These are phyloP conservation scores for Paecilomyces formosus DNA, from an alignment of 2,329 filamentous ascomycete genomes.

Conservation along the genomic window DNA sequence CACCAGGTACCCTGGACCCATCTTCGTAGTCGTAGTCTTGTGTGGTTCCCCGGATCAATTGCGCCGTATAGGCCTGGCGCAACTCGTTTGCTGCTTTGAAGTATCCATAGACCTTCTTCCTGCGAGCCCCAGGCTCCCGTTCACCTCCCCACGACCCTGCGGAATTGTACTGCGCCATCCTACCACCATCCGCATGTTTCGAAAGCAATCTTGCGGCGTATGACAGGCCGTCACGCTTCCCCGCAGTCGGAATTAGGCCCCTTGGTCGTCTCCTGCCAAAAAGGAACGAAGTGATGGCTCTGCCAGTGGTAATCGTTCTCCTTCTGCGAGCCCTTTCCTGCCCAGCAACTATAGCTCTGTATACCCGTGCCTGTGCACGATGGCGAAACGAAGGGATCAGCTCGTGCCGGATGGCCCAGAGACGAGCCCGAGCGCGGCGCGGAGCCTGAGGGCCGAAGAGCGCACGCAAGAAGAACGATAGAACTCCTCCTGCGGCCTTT, in stretches of 20 bases:
- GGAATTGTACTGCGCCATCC: constrained; percentile 17
- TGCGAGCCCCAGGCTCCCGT: constrained; percentile 59
- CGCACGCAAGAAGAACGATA: constrained; percentile 44
- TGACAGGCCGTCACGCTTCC: not conserved
- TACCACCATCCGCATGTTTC: constrained; percentile 9
- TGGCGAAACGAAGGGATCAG: constrained; percentile 65
- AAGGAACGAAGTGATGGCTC: constrained; percentile 18
- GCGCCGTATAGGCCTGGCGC: constrained; percentile 57
- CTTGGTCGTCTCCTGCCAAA: constrained; percentile 14
- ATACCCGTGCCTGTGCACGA: constrained; percentile 67
- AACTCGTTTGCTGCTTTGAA: constrained; percentile 65
- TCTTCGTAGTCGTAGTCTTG: constrained; percentile 37
- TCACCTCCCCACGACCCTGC: constrained; percentile 18
- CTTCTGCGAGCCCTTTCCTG: constrained; percentile 50
- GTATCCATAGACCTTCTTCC: constrained; percentile 70
- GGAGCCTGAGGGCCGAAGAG: constrained; percentile 62
- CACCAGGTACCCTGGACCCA: constrained; percentile 56
- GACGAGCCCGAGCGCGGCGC: constrained; percentile 56
- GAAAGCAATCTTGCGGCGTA: constrained; percentile 1
- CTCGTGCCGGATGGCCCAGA: constrained; percentile 66
- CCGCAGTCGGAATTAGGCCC: not conserved
- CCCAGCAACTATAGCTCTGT: constrained; percentile 61
- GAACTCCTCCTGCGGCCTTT: constrained; percentile 9
- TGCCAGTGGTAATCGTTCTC: constrained; percentile 16
- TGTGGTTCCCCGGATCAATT: constrained; percentile 41